These are phyloP conservation scores for Rhodotorula kratochvilovae DNA, from an alignment of 768 basidiomycete genomes.

Conservation along the genomic window DNA sequence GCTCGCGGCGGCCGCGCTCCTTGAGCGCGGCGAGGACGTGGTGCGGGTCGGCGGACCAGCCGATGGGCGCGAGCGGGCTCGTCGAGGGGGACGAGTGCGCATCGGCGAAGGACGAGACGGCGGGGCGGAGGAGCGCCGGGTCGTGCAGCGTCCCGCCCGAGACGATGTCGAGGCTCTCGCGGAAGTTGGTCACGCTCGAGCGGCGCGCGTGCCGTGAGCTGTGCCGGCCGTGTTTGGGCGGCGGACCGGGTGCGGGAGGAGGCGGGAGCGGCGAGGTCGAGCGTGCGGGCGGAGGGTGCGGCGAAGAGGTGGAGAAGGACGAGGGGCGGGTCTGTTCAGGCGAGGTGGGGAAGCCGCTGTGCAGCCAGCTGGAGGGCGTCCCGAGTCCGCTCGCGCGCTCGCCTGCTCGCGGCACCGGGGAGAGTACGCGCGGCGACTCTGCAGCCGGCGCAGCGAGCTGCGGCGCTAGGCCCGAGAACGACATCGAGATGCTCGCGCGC, in stretches of 20 bases:
- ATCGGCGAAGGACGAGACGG: conserved; percentile 25
- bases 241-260: conserved; percentile 4
- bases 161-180: conserved; percentile 87
- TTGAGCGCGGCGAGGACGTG: conserved; percentile 54
- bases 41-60: conserved; percentile 44
- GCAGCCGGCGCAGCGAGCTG: neutral
- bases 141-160: conserved; percentile 52
- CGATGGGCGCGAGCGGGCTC: neutral
- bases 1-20: conserved; percentile 60
- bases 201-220: conserved; percentile 77
- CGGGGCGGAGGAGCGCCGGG: conserved; percentile 16
- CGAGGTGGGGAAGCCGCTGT: neutral
- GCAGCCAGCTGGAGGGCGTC: conserved; percentile 22
- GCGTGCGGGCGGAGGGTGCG: conserved; percentile 6
- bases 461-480: conserved; percentile 21
- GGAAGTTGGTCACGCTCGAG: conserved; percentile 82
- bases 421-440: neutral
- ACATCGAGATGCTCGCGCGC: conserved; percentile 36
- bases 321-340: neutral
- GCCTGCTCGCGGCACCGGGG: neutral
- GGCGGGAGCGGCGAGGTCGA: conserved; percentile 23
- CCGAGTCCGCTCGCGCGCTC: too few species aligned
- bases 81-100: neutral
- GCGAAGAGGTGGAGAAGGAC: conserved; percentile 7
- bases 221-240: conserved; percentile 45